phyloP scores from a whole-genome alignment of 331 rosid species.

The Pyracantha coccinea region DNA sequence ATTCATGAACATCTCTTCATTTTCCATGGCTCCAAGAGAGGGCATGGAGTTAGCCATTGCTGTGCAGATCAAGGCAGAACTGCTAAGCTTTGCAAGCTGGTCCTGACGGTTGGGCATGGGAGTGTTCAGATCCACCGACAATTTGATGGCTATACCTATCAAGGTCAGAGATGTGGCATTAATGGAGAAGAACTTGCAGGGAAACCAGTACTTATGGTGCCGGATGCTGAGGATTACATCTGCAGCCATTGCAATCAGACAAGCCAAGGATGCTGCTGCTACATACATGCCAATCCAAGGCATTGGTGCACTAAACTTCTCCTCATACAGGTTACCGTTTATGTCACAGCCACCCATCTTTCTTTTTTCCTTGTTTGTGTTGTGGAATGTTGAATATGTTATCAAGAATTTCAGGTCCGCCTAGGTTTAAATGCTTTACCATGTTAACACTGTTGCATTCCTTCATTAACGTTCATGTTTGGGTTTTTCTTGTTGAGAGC shows the following conservation, averaged over 20 bases:
- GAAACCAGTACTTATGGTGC: conserved; percentile 61
- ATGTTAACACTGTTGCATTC: background rate
- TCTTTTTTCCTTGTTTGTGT: background rate
- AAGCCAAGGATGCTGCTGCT: conserved; percentile 58
- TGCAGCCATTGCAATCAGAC: conserved; percentile 50
- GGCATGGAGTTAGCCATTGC: conserved; percentile 79
- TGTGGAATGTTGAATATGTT: background rate
- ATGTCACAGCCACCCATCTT: conserved; percentile 56
- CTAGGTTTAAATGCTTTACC: background rate
- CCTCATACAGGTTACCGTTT: conserved; percentile 46
- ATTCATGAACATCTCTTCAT: conserved; percentile 57
- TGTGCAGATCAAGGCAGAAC: conserved; percentile 63
- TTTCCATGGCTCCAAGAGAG: conserved; percentile 69
- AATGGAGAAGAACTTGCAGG: conserved; percentile 57
- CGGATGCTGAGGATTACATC: conserved; percentile 50
- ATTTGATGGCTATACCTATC: conserved; percentile 53
- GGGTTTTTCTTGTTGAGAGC: background rate
- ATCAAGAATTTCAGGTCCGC: background rate
- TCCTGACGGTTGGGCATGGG: conserved; percentile 70
- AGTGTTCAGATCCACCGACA: conserved; percentile 80
- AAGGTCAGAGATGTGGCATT: conserved; percentile 82
- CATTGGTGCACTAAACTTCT: conserved; percentile 70
- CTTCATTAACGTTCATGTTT: background rate
- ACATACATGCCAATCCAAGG: conserved; percentile 95
- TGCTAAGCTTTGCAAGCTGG: conserved; percentile 76